These are phyloP conservation scores for Rhipidocladum racemiflorum DNA, from an alignment of 176 grass and related monocot species.

Conservation along the genomic window DNA sequence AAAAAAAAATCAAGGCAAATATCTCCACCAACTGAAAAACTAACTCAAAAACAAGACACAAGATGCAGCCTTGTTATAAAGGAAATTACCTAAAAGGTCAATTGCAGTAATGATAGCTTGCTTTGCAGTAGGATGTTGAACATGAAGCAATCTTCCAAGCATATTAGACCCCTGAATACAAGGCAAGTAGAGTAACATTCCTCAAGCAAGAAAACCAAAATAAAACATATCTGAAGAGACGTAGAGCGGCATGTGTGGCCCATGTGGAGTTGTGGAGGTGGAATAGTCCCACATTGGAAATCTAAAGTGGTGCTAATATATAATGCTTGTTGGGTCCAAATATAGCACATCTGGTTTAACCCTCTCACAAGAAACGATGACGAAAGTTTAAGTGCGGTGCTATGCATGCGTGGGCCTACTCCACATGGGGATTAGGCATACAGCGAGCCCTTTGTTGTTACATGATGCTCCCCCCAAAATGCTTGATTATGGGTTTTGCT, in stretches of 20 bases:
- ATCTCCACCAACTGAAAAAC: background rate
- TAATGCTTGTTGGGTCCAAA: background rate
- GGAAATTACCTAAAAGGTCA: conserved; percentile 79
- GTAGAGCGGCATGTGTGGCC: background rate
- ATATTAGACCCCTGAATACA: conserved; percentile 85
- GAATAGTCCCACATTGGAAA: background rate
- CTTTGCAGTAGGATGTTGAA: conserved; percentile 96
- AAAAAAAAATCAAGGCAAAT: background rate
- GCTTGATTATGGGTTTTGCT: background rate
- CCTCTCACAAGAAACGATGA: too few relatives aligned
- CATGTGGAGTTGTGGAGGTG: background rate
- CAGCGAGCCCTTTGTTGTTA: background rate
- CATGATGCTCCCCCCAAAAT: background rate
- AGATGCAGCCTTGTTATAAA: background rate
- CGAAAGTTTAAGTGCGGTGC: background rate
- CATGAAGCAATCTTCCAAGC: conserved; percentile 91
- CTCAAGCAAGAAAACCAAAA: conserved; percentile 30
- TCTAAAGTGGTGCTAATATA: background rate
- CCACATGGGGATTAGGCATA: background rate
- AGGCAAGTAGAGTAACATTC: background rate
- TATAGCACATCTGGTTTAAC: background rate
- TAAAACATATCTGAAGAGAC: background rate
- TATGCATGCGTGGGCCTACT: background rate
- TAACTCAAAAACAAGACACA: background rate
- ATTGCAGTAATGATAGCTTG: conserved; percentile 99